A percentile compares a stretch with the other conserved stretches of the same genome.
phyloP scores from a whole-genome alignment of 805 yeast species.

The Clavispora fructus region DNA sequence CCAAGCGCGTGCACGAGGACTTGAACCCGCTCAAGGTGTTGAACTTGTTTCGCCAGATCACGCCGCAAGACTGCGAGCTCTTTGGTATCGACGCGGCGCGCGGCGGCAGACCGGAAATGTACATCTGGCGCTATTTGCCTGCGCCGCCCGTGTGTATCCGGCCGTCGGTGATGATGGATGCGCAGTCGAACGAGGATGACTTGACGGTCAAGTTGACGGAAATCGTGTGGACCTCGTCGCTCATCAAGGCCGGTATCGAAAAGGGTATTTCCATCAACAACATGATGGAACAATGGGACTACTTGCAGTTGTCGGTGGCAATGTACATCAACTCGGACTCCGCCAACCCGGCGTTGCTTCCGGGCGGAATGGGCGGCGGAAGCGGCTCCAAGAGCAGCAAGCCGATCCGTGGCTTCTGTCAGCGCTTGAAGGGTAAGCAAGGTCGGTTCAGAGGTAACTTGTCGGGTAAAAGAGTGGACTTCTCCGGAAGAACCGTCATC shows the following conservation, averaged over 20 bases:
- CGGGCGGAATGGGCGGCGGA: conserved; percentile 56
- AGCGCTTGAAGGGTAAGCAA: conserved; percentile 95
- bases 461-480: conserved; percentile 98
- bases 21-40: conserved; percentile 87
- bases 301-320: conserved; percentile 89
- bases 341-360: conserved; percentile 72
- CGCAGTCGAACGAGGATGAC: conserved; percentile 95
- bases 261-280: conserved; percentile 91
- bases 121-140: conserved; percentile 94
- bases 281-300: conserved; percentile 99
- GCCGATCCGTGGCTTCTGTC: conserved; percentile 94
- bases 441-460: conserved; percentile 98
- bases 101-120: conserved; percentile 93
- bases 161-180: conserved; percentile 92
- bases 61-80: conserved; percentile 85
- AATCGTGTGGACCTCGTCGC: conserved; percentile 93
- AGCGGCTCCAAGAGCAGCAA: conserved; percentile 47
- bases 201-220: conserved; percentile 93
- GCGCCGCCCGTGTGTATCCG: conserved; percentile 99
- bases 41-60: conserved; percentile 78
- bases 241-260: conserved; percentile 90
- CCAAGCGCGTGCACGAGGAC: conserved; percentile 86
- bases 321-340: conserved; percentile 97
- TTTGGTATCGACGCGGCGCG: conserved; percentile 83
- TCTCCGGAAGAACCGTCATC: conserved; percentile 96